Evolutionary conservation across 2,329 filamentous ascomycete species (phyloP), one percentile per base, ranked within the genome.

Genomic region (Aspergillus clavatus): DNA sequence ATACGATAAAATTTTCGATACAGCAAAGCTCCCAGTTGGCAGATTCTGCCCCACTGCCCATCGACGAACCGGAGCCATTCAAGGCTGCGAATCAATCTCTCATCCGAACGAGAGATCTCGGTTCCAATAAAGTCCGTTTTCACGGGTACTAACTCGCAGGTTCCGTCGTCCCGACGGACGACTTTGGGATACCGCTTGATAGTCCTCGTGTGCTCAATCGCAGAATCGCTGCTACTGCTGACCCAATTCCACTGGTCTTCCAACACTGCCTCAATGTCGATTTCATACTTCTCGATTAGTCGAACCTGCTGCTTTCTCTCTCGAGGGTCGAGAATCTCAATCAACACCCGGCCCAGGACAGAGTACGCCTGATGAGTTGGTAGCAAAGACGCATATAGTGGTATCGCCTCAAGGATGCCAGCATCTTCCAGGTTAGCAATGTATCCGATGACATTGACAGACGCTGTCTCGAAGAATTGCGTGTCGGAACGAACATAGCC

Each of bases 311-410:
- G 74, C 22, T 81, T 67, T 55, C 89, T 83, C 48, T 86, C 81
- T 6, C 80, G 73, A 6, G 74, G 68, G 35, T 86, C 80, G 22
- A 78, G 77, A 43, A 96, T 78, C 37, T 87, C 80, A 40, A 89
- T 84, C 44, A 96, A 72, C 45, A 94, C 86, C 42, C 81, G 79
- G 46, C 84, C 87, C 39, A 98, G 76, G 12, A 84, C 83, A 43
- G 82, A 78, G 55, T 89, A 83, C 50, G 79, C 77, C 51, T 84
- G 78, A 10, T 80, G 72, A 5, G 75, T 71, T 7, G 80, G 76
- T 10, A 98, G 74, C 56, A 88, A 84, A 7, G 89, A 89, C 51
- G 87, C 90, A 65, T 98, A 98, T 1, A 95, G 73, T 0, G 93
- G 90, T 44, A 95, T 86, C 33, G 93, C 71, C 51, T 91, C 84